These are phyloP conservation scores for Acanthamoeba quina DNA, from an alignment of 208 protist species.

Conservation along the genomic window DNA sequence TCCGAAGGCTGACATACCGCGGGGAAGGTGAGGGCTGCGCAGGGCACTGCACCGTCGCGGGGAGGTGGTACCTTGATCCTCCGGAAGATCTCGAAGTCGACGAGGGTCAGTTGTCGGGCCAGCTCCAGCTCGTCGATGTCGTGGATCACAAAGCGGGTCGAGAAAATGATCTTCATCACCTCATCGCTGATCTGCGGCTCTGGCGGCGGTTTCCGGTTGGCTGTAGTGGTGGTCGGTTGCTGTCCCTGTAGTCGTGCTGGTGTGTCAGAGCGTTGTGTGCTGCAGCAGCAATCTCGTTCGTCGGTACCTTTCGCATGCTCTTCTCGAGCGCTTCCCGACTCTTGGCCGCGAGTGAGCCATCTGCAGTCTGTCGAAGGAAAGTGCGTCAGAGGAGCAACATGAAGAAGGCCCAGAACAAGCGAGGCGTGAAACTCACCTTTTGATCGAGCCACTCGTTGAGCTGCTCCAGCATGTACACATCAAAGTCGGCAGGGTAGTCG, in stretches of 20 bases:
- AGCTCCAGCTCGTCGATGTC: conserved; percentile 65
- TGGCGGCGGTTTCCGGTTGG: neutral
- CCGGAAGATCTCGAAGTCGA: conserved; percentile 72
- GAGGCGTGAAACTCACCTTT: neutral
- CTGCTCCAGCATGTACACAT: conserved; percentile 74
- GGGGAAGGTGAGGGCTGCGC: neutral
- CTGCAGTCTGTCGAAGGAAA: neutral
- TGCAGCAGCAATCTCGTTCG: neutral
- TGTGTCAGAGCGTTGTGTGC: too few species aligned
- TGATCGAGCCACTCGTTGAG: conserved; percentile 8
- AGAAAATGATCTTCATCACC: conserved; percentile 61
- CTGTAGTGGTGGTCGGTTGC: neutral
- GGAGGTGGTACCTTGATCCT: conserved; percentile 28
- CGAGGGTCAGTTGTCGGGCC: conserved; percentile 63
- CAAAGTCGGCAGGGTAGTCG: conserved; percentile 81
- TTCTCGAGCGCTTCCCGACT: neutral
- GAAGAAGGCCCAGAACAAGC: too few species aligned
- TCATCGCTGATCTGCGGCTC: conserved; percentile 14
- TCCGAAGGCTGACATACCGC: neutral
- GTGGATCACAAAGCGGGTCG: neutral
- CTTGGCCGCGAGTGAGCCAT: neutral
- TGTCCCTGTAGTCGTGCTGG: neutral
- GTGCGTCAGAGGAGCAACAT: neutral
- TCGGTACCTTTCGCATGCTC: neutral
- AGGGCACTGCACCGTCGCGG: too few species aligned